Evolutionary conservation across 1,284 basidiomycete genomes (phyloP), one percentile per base, ranked within the genome.

Genomic region (Moesziomyces antarcticus): DNA sequence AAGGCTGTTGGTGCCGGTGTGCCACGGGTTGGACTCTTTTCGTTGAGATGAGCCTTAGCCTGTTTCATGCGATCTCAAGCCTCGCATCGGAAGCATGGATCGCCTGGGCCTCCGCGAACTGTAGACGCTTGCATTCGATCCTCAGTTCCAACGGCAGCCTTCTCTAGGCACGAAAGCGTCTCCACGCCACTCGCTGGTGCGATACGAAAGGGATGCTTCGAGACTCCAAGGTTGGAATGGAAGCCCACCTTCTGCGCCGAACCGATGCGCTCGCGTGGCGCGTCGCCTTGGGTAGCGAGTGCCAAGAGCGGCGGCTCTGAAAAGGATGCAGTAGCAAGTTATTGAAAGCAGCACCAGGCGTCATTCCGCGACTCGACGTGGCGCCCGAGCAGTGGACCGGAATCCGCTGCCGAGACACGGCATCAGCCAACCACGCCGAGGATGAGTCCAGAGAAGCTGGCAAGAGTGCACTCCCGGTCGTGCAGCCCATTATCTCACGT

Each of bases 31-130:
- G 37, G 37, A 43, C 20, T 14, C 37, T 49, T 50, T 44, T 24
- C 42, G 47, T 47, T 42, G 37, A 5, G 13, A 10, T 4, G 44
- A 18, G 27, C 33, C 37, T 59, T 27, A 43, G 24, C 18, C 14
- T 7, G 24, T 35, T 56, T 55, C 52, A 62, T 62, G 59, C 59
- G 59, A 62, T 55, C 59, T 25, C 30, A 51, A 18, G 22, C 35
- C 37, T 41, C n/a, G 20, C 41, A 49, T 44, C 47, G 41, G 27
- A 37, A 25, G 18, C 27, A 18, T 11, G 14, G 37, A 16, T 40
- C 16, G 37, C 16, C 16, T 40, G 14, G 16, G 16, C 14, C 37
- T 18, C 37, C 37, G 37, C 37, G 1, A 2, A 16, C 37, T 40
- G 37, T 8, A 33, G 30, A 11, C 11, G 30, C 30, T 10, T 13